phyloP scores from a whole-genome alignment of 371 early-diverging fungal genomes.

The Cokeromyces recurvatus region DNA sequence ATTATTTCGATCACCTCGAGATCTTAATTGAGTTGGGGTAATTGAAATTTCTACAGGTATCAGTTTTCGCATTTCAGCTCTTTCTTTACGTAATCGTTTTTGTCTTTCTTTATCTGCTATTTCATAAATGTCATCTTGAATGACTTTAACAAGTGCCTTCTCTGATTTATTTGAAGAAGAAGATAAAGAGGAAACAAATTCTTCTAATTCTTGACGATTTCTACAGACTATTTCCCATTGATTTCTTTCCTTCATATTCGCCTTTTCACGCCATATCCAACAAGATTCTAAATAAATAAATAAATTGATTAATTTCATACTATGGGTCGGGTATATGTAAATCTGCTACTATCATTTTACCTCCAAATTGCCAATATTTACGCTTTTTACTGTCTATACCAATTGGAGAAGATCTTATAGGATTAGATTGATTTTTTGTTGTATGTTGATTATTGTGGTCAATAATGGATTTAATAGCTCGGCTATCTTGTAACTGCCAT shows the following conservation, averaged over 20 bases:
- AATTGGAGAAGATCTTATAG: slow-evolving; percentile 14
- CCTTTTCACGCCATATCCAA: slow-evolving; percentile 33
- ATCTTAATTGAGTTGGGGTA: slow-evolving; percentile 13
- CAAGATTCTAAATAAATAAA: slow-evolving; percentile 14
- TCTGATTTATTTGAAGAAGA: no score
- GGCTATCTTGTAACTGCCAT: slow-evolving; percentile 43
- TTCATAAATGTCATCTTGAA: slow-evolving; percentile 11
- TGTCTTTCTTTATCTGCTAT: slow-evolving; percentile 16
- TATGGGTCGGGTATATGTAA: background rate
- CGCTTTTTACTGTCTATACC: slow-evolving; percentile 27
- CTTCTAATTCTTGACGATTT: slow-evolving; percentile 14
- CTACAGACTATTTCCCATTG: slow-evolving; percentile 31
- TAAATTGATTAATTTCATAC: background rate
- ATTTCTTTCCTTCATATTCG: slow-evolving; percentile 4
- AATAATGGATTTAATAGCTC: slow-evolving; percentile 21
- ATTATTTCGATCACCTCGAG: slow-evolving; percentile 6
- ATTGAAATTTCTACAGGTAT: slow-evolving; percentile 13
- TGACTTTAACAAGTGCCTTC: slow-evolving; percentile 9
- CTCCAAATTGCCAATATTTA: slow-evolving; percentile 40
- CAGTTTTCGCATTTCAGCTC: slow-evolving; percentile 11
- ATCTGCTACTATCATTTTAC: slow-evolving; percentile 7
- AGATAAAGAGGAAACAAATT: slow-evolving; percentile 7
- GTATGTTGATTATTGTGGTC: slow-evolving; percentile 12
- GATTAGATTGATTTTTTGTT: slow-evolving; percentile 14
- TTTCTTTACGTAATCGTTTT: slow-evolving; percentile 10